phyloP scores from a whole-genome alignment of 192 early-diverging fungal species.

The Coemansia sp. region DNA sequence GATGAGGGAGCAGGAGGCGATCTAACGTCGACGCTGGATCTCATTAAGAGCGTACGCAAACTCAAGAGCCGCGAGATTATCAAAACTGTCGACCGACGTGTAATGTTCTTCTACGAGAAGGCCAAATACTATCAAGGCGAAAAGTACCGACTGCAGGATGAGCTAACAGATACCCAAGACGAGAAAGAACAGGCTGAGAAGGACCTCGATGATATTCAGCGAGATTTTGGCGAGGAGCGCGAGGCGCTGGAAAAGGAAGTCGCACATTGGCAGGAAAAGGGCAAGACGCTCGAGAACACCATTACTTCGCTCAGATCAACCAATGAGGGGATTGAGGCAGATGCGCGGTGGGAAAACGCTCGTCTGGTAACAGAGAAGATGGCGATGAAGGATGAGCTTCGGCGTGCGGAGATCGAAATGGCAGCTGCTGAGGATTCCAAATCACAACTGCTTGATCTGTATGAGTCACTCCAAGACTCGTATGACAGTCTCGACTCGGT shows the following conservation, averaged over 20 bases:
- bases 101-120: constrained; percentile 54
- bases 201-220: constrained; percentile 52
- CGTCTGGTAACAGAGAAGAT: constrained; percentile 50
- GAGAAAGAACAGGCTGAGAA: constrained; percentile 45
- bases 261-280: constrained; percentile 44
- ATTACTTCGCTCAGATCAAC: constrained; percentile 20
- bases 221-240: constrained; percentile 48
- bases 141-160: constrained; percentile 51
- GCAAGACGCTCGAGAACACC: constrained; percentile 34
- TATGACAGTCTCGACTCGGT: constrained; percentile 33
- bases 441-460: constrained; percentile 35
- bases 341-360: constrained; percentile 43
- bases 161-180: constrained; percentile 31
- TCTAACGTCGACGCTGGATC: constrained; percentile 14
- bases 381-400: constrained; percentile 43
- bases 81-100: constrained; percentile 42
- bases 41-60: constrained; percentile 37
- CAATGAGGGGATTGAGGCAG: constrained; percentile 39
- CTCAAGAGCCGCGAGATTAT: constrained; percentile 44
- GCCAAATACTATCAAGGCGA: constrained; percentile 54
- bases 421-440: constrained; percentile 36
- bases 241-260: constrained; percentile 43
- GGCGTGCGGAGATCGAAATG: constrained; percentile 51
- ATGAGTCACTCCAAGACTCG: constrained; percentile 35
- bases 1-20: constrained; percentile 21